phyloP scores from a whole-genome alignment of 805 yeast species.

The Saccharomycopsis amapae region DNA sequence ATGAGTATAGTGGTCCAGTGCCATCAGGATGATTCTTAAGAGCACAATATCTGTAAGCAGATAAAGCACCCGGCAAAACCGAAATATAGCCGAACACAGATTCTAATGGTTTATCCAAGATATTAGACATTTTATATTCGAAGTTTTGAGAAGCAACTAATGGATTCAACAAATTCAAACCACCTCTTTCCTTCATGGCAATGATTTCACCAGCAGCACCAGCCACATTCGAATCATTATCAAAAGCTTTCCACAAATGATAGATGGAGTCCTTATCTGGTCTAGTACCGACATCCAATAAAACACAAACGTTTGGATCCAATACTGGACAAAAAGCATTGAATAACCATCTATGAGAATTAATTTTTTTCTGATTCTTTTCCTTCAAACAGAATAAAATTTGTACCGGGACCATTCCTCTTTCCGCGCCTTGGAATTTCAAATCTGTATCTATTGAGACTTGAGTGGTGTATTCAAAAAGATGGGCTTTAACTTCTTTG shows the following conservation, averaged over 20 bases:
- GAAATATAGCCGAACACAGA: constrained; percentile 88
- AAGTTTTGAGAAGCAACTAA: constrained; percentile 94
- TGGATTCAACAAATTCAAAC: constrained; percentile 78
- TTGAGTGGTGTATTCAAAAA: constrained; percentile 95
- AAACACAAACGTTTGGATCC: constrained; percentile 83
- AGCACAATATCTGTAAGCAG: constrained; percentile 90
- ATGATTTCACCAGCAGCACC: constrained; percentile 99
- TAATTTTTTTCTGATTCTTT: constrained; percentile 84
- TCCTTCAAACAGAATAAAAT: constrained; percentile 89
- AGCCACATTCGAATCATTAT: constrained; percentile 91
- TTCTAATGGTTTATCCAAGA: constrained; percentile 89
- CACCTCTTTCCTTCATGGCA: constrained; percentile 88
- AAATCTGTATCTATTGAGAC: constrained; percentile 84
- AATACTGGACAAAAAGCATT: constrained; percentile 89
- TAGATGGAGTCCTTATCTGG: constrained; percentile 87
- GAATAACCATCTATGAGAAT: constrained; percentile 96
- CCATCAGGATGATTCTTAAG: constrained; percentile 80
- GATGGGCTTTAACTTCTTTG: constrained; percentile 85
- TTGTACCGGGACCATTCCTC: constrained; percentile 91
- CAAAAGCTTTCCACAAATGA: constrained; percentile 96
- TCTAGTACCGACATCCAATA: constrained; percentile 95
- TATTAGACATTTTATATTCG: constrained; percentile 95
- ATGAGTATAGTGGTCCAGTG: constrained; percentile 82
- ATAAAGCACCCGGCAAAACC: constrained; percentile 91
- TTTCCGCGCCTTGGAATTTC: constrained; percentile 84